Evolutionary conservation across 2,329 filamentous ascomycete species (phyloP).

Genomic region (Alternaria rosae): DNA sequence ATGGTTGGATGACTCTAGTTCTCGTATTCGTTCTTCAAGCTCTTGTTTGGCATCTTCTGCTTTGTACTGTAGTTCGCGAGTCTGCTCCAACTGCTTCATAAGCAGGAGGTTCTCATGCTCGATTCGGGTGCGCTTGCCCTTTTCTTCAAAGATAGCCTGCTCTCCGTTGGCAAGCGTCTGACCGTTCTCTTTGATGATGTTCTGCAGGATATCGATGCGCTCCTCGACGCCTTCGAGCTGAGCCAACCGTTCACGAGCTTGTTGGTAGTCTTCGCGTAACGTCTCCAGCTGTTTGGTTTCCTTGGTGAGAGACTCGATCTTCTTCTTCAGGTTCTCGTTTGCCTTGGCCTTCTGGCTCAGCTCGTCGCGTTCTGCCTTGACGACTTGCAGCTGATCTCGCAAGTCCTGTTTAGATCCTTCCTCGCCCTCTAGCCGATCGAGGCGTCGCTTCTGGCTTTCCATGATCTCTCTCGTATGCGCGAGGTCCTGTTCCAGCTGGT

Average conservation of each 20-base stretch:
- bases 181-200: conserved; percentile 60
- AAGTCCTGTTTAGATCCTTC: conserved; percentile 57
- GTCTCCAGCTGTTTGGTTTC: conserved; percentile 54
- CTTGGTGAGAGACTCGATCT: conserved; percentile 59
- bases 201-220: conserved; percentile 54
- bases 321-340: conserved; percentile 62
- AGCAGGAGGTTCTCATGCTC: conserved; percentile 58
- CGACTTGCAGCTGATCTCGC: conserved; percentile 59
- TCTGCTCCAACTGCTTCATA: conserved; percentile 57
- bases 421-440: conserved; percentile 54
- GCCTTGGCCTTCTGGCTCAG: conserved; percentile 58
- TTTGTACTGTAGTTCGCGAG: conserved; percentile 56
- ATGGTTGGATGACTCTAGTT: conserved; percentile 48
- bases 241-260: conserved; percentile 53
- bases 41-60: conserved; percentile 58
- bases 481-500: conserved; percentile 58
- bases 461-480: conserved; percentile 53
- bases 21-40: conserved; percentile 55
- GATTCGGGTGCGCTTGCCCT: conserved; percentile 56
- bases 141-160: conserved; percentile 60
- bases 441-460: conserved; percentile 56
- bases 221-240: conserved; percentile 56
- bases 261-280: conserved; percentile 56
- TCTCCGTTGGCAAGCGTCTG: conserved; percentile 59
- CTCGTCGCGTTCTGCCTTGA: conserved; percentile 59